Conservation (phyloP, 805 yeast species). For the Lipomyces orientalis region DNA sequence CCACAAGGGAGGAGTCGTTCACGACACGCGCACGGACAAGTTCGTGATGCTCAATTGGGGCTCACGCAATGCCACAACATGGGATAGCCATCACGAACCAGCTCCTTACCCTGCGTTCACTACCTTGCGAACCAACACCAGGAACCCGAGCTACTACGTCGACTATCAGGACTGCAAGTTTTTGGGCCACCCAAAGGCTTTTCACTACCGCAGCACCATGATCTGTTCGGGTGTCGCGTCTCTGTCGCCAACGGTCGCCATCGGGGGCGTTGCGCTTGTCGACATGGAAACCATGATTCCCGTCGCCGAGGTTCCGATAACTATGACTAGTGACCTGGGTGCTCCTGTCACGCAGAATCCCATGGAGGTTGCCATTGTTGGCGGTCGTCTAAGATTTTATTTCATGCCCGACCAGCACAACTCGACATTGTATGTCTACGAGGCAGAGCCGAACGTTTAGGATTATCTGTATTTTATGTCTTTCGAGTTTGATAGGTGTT, state of each 20-base stretch:
- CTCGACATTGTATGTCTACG: slow-evolving; percentile 22
- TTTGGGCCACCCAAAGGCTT: slow-evolving; percentile 15
- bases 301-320: slow-evolving; percentile 19
- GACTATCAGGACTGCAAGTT: slow-evolving; percentile 28
- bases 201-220: slow-evolving; percentile 12
- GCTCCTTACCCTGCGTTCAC: slow-evolving; percentile 15
- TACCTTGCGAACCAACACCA: not conserved
- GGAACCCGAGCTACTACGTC: slow-evolving; percentile 20
- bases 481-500: not conserved
- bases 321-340: slow-evolving; percentile 16
- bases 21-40: slow-evolving; percentile 12
- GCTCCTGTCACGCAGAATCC: slow-evolving; percentile 18
- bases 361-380: slow-evolving; percentile 19
- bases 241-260: not conserved
- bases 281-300: slow-evolving; percentile 19
- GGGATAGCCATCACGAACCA: not conserved
- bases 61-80: slow-evolving; percentile 20
- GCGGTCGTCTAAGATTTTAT: slow-evolving; percentile 23
- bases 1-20: slow-evolving; percentile 24
- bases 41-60: slow-evolving; percentile 23
- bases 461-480: not conserved
- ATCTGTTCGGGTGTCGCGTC: slow-evolving; percentile 21
- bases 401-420: slow-evolving; percentile 28
- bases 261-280: slow-evolving; percentile 24
- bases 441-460: slow-evolving; percentile 23